phyloP scores from a whole-genome alignment of 495 filamentous ascomycete species.

The Amphirosellinia nigrospora region DNA sequence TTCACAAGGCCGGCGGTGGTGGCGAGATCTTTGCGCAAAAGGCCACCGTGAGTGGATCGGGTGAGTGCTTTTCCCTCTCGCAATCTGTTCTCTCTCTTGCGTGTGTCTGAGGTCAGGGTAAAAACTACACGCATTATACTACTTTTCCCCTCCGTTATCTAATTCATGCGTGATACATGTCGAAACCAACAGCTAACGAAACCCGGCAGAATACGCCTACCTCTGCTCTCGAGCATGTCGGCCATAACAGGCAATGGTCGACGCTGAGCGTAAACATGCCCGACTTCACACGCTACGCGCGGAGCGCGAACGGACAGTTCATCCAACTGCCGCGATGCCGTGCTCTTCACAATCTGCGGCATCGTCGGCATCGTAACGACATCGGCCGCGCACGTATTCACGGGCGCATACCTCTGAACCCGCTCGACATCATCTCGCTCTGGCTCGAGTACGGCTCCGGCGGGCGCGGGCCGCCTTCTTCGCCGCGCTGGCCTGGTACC shows the following conservation, averaged over 20 bases:
- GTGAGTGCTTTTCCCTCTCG: neutral
- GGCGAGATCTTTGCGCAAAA: constrained; percentile 53
- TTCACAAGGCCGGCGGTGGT: constrained; percentile 53
- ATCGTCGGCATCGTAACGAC: constrained; percentile 59
- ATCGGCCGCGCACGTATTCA: constrained; percentile 58
- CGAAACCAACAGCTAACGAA: neutral
- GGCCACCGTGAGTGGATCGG: constrained; percentile 48
- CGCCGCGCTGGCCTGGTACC: constrained; percentile 55
- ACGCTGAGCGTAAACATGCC: constrained; percentile 61
- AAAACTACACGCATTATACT: neutral
- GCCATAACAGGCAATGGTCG: constrained; percentile 51
- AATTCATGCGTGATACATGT: too few species aligned
- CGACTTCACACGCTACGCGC: constrained; percentile 67
- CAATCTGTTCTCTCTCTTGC: too few species aligned
- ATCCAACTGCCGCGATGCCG: constrained; percentile 64
- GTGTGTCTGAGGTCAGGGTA: neutral
- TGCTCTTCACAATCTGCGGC: constrained; percentile 62
- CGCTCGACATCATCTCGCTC: constrained; percentile 55
- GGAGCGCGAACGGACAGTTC: constrained; percentile 56
- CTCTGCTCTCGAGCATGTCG: constrained; percentile 53
- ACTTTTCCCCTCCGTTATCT: neutral
- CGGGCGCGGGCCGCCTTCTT: constrained; percentile 64
- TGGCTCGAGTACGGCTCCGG: constrained; percentile 51
- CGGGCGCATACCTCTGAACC: constrained; percentile 62
- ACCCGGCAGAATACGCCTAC: constrained; percentile 40